Percentiles rank a stretch among this genome's conserved stretches.
These are phyloP conservation scores for Ocimum tenuiflorum DNA, from an alignment of 257 asterid genomes.

Conservation along the genomic window DNA sequence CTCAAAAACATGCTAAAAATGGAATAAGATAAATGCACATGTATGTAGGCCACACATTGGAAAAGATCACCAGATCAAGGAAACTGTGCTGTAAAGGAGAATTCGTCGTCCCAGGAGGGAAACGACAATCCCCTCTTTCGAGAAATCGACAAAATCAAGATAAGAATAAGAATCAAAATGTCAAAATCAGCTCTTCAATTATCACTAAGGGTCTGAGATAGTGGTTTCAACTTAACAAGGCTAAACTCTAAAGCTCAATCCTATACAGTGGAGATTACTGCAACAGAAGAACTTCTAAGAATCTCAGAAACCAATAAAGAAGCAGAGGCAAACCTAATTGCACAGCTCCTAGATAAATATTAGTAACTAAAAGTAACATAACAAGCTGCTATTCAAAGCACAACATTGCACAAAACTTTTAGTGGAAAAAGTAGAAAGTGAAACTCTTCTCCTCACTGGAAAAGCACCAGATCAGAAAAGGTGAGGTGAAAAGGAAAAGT, in stretches of 20 bases:
- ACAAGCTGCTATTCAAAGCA: slow-evolving; percentile 16
- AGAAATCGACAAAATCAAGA: slow-evolving; percentile 2
- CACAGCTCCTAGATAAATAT: background rate
- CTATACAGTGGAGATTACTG: too few species aligned
- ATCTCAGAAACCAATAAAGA: background rate
- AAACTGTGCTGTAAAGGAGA: slow-evolving; percentile 14
- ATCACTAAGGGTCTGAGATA: background rate
- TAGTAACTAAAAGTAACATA: background rate
- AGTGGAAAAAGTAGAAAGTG: slow-evolving; percentile 9
- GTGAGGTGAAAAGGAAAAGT: slow-evolving; percentile 7
- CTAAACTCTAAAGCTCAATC: too few species aligned
- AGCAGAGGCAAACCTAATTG: background rate
- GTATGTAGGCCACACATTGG: background rate
- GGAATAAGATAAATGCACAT: background rate
- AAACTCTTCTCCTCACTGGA: slow-evolving; percentile 15
- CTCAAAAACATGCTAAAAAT: slow-evolving; percentile 4
- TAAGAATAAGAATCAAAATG: slow-evolving; percentile 11
- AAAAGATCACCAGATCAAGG: background rate
- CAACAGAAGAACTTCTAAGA: too few species aligned
- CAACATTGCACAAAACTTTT: background rate
- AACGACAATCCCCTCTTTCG: slow-evolving; percentile 13
- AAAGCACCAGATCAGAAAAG: slow-evolving; percentile 28
- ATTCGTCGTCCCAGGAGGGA: slow-evolving; percentile 19
- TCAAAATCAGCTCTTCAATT: background rate
- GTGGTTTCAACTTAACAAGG: background rate